phyloP scores from a whole-genome alignment of 495 filamentous ascomycete genomes.

The Penicillium lividum region DNA sequence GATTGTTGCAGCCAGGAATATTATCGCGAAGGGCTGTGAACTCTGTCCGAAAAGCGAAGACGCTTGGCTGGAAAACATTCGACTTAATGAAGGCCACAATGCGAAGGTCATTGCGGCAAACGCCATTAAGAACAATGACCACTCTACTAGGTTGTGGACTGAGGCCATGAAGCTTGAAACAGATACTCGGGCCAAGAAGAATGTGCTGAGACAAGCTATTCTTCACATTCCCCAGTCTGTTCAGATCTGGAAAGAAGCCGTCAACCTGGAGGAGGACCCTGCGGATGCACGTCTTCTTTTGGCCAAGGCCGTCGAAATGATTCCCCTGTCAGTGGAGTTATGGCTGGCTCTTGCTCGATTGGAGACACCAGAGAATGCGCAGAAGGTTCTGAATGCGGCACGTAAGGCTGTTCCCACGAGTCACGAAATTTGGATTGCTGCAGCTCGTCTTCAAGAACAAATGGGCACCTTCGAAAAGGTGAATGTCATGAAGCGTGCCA shows the following conservation, averaged over 20 bases:
- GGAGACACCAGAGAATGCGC: conserved; percentile 85
- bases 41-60: conserved; percentile 93
- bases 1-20: conserved; percentile 77
- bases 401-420: conserved; percentile 90
- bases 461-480: conserved; percentile 71
- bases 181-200: conserved; percentile 77
- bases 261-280: conserved; percentile 89
- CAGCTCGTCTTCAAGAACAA: conserved; percentile 88
- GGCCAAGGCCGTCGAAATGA: conserved; percentile 90
- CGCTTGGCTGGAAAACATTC: conserved; percentile 92
- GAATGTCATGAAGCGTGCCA: conserved; percentile 91
- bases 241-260: conserved; percentile 94
- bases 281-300: conserved; percentile 83
- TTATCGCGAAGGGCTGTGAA: conserved; percentile 83
- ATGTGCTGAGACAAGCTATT: conserved; percentile 84
- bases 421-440: conserved; percentile 94
- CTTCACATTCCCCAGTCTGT: conserved; percentile 90
- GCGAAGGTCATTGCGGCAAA: conserved; percentile 95
- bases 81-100: conserved; percentile 87
- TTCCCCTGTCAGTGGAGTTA: conserved; percentile 87
- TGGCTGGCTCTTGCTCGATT: conserved; percentile 92
- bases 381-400: conserved; percentile 91
- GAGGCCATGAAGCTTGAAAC: conserved; percentile 93
- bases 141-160: conserved; percentile 87
- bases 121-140: conserved; percentile 85